Evolutionary conservation across 768 basidiomycete species (phyloP).

Genomic region (Dictyophora rubrovolvata): DNA sequence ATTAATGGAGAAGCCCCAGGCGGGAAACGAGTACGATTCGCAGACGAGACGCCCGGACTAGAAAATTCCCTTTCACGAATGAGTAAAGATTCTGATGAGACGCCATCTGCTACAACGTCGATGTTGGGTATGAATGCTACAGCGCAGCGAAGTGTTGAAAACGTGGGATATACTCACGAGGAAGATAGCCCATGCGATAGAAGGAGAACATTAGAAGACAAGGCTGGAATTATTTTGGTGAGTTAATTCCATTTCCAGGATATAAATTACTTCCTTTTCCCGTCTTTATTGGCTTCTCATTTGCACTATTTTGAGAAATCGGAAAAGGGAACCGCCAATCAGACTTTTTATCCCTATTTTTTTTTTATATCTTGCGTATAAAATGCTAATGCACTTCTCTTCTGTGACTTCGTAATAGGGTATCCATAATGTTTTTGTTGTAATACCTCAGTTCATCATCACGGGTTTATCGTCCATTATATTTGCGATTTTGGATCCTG

Average conservation of each 20-base stretch:
- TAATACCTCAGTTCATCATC: conserved; percentile 89
- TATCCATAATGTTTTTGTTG: conserved; percentile 91
- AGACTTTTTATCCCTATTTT: background rate
- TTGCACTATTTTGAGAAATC: background rate
- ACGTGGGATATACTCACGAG: conserved; percentile 9
- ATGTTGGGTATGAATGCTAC: conserved; percentile 23
- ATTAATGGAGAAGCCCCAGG: conserved; percentile 7
- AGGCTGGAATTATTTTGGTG: conserved; percentile 83
- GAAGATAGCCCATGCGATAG: conserved; percentile 12
- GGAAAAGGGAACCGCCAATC: background rate
- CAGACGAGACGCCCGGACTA: background rate
- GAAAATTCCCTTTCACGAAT: background rate
- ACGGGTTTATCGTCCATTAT: conserved; percentile 78
- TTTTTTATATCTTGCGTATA: background rate
- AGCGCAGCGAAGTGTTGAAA: conserved; percentile 40
- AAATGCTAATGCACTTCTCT: background rate
- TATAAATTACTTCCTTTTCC: background rate
- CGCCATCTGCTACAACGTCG: background rate
- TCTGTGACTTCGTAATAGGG: conserved; percentile 39
- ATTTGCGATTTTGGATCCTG: conserved; percentile 76
- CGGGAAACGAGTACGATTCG: conserved; percentile 3
- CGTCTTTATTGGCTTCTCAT: background rate
- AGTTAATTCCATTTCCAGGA: conserved; percentile 21
- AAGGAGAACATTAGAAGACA: conserved; percentile 44
- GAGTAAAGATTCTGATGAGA: background rate